A percentile compares a stretch with the other conserved stretches of the same genome.
phyloP scores from a whole-genome alignment of 1,284 basidiomycete species.

The Cryptococcus maquisensis region DNA sequence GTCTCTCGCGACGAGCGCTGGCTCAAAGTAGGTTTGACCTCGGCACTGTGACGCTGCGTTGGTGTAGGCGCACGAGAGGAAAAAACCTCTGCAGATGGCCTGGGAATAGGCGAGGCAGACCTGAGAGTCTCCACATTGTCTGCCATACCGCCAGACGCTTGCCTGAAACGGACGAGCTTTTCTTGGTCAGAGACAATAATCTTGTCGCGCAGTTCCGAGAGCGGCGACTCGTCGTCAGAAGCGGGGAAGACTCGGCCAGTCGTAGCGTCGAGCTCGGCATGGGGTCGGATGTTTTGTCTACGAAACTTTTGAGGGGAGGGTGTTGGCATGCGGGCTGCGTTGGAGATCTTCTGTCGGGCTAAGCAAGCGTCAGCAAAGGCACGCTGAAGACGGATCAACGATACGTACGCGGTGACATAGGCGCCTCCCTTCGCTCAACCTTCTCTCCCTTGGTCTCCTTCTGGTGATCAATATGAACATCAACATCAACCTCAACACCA shows the following conservation, averaged over 20 bases:
- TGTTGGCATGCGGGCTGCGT: constrained; percentile 8
- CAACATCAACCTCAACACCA: constrained; percentile 8
- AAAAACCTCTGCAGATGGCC: neutral
- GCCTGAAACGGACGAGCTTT: constrained; percentile 19
- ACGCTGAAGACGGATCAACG: neutral
- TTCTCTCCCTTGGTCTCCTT: neutral
- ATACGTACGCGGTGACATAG: constrained; percentile 15
- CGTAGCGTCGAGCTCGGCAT: constrained; percentile 7
- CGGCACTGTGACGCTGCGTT: neutral
- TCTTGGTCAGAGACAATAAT: constrained; percentile 18
- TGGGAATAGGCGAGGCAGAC: neutral
- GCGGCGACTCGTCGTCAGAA: constrained; percentile 17
- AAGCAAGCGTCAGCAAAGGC: neutral
- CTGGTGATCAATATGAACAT: constrained; percentile 9
- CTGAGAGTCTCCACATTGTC: constrained; percentile 15
- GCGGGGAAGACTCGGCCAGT: constrained; percentile 17
- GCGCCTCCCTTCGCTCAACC: neutral
- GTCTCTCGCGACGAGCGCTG: neutral
- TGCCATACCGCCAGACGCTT: constrained; percentile 10
- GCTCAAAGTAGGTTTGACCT: neutral
- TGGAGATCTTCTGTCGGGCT: constrained; percentile 8
- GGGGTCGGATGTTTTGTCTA: constrained; percentile 5
- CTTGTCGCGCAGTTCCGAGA: constrained; percentile 21
- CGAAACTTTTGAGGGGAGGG: constrained; percentile 16
- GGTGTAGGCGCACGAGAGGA: neutral